Base-by-base conservation (phyloP, 352 stramenopile genomes). In the Elongisporangium anandrum region DNA sequence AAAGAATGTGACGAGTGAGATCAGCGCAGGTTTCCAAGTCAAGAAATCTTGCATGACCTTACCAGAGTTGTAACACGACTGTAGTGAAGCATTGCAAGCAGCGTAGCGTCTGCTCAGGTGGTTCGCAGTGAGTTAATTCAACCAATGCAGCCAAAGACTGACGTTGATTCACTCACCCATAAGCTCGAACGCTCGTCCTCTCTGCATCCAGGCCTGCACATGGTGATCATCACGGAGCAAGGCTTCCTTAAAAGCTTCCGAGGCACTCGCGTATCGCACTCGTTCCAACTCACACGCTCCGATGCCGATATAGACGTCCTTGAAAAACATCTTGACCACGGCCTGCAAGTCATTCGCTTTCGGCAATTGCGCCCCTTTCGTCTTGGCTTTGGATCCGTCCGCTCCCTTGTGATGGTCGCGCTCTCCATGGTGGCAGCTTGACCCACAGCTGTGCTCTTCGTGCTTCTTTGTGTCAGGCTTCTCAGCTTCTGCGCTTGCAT, bases 71-170 rank as follows among this genome's bases (percentile, higher is more conserved):
- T 71, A 13, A 87, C 75, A 21, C 79, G 72, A 39, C 71, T 87
- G 58, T 73, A 92, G 47, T 92, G 82, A n/a, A 92, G 53, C 76
- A 87, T 80, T 1, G 82, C 82, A 16, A 92, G 64, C 26, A 92
- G 52, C 15, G 77, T 64, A n/a, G 75, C 70, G 15, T 65, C 69
- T 77, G 57, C 34, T 54, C 1, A 41, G 23, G 7, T 6, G 26
- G 13, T 57, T 8, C n/a, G 9, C 2, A 52, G 12, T 19, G 21
- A 15, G 6, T 34, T 23, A 26, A 15, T n/a, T n/a, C n/a, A 17
- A 16, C 9, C 17, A 24, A 26, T 17, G 38, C 12, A 51, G 10
- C 13, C 45, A 16, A 26, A 13, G 24, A 50, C 19, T 29, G 19
- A 21, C 50, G 53, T 1, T 26, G 2, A 2, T 21, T 1, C 15